Percentiles rank a stretch among this genome's conserved stretches.
Evolutionary conservation across 306 rosid genomes (phyloP).

Genomic region (Cucurbita argyrosperma): DNA sequence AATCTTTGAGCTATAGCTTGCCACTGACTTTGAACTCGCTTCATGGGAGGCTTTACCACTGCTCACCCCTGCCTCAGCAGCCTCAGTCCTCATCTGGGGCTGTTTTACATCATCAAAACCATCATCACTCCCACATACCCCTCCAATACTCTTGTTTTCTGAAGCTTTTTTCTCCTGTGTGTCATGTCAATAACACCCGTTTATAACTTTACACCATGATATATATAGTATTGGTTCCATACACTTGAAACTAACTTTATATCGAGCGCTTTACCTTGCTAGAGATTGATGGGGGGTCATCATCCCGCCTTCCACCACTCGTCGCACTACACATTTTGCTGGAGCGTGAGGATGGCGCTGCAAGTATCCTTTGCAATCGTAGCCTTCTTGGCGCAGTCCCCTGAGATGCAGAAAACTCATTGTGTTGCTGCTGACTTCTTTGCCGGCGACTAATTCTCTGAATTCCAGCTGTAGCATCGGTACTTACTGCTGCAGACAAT

Average conservation of each 20-base stretch:
- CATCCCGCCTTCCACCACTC: conserved; percentile 7
- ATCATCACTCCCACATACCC: conserved; percentile 8
- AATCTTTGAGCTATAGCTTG: conserved; percentile 6
- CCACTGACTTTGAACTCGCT: conserved; percentile 5
- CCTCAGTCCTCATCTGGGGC: neutral
- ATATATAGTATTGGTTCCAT: neutral
- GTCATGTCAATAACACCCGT: conserved; percentile 12
- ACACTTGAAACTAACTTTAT: conserved; percentile 4
- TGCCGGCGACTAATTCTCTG: conserved; percentile 18
- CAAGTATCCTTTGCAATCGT: conserved; percentile 11
- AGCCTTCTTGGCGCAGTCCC: conserved; percentile 58
- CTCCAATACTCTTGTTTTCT: conserved; percentile 13
- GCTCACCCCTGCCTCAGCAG: neutral
- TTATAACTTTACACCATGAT: neutral
- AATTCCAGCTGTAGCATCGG: conserved; percentile 25
- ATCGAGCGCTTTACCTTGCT: conserved; percentile 27
- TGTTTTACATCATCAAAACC: neutral
- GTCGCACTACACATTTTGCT: neutral
- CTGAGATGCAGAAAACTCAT: conserved; percentile 3
- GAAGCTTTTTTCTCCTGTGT: conserved; percentile 33
- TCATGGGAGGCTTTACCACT: conserved; percentile 15
- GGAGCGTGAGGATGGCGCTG: neutral
- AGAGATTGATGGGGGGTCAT: conserved; percentile 21
- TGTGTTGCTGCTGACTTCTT: conserved; percentile 11
- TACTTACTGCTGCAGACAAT: neutral